These are phyloP conservation scores for Apiospora kogelbergensis DNA, from an alignment of 2,329 filamentous ascomycete species.

Conservation along the genomic window DNA sequence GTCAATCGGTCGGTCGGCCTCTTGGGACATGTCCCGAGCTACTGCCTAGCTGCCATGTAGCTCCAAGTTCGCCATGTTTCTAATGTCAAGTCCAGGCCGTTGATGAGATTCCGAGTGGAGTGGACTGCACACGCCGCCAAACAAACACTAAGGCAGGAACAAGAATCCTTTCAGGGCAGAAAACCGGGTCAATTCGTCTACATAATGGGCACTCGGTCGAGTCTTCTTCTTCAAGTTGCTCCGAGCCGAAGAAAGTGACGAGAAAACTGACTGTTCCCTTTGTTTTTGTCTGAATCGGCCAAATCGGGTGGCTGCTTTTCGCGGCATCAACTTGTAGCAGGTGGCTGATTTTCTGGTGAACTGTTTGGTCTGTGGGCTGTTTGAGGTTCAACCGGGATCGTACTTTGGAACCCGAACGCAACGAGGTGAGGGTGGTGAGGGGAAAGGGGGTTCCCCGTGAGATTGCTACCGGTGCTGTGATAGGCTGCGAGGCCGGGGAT, in stretches of 20 bases:
- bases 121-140: background rate
- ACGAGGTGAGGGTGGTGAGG: background rate
- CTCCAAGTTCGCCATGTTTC: background rate
- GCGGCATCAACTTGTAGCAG: background rate
- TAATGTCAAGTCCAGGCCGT: too few relatives aligned
- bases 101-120: background rate
- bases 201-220: background rate
- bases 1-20: background rate
- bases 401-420: background rate
- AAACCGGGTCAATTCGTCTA: background rate
- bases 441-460: background rate
- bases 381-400: background rate
- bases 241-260: background rate
- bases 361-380: background rate
- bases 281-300: background rate
- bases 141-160: conserved; percentile 2
- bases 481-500: background rate
- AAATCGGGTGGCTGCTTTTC: background rate
- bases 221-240: background rate
- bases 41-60: background rate
- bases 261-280: too few relatives aligned
- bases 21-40: background rate
- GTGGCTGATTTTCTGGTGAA: background rate
- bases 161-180: background rate
- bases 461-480: background rate